Conservation (phyloP, 208 protist genomes). For the Wallacemonas rigidus region DNA sequence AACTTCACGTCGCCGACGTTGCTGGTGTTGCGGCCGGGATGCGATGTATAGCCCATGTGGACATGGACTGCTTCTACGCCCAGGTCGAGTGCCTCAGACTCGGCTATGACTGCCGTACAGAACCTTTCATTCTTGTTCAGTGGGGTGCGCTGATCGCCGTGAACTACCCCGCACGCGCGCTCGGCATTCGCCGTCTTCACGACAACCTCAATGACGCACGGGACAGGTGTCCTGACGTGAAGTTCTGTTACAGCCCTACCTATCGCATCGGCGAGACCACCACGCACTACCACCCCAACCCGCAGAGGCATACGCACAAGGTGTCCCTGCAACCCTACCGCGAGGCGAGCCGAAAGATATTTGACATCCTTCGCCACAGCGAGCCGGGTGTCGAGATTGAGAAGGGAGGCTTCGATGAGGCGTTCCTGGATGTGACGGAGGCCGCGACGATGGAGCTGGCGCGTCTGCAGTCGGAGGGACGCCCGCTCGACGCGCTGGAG, state of each 20-base stretch:
- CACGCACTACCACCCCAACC: constrained; percentile 62
- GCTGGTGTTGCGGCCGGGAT: not conserved
- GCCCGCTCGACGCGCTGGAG: constrained; percentile 27
- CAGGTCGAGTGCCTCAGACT: constrained; percentile 88
- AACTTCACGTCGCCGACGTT: not conserved
- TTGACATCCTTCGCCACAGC: constrained; percentile 53
- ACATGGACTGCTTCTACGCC: constrained; percentile 94
- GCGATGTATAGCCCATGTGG: constrained; percentile 83
- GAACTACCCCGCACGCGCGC: constrained; percentile 82
- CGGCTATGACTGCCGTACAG: constrained; percentile 69
- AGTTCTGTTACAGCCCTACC: constrained; percentile 46
- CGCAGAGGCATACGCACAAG: constrained; percentile 59
- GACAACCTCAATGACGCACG: constrained; percentile 44
- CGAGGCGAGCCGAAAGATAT: constrained; percentile 71
- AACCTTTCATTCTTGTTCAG: constrained; percentile 69
- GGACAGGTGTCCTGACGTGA: constrained; percentile 50
- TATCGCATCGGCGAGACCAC: constrained; percentile 55
- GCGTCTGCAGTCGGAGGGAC: constrained; percentile 20
- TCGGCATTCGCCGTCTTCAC: constrained; percentile 71
- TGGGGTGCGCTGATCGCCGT: constrained; percentile 88
- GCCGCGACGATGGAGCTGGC: constrained; percentile 53
- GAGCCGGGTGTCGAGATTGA: constrained; percentile 57
- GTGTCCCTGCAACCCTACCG: constrained; percentile 86
- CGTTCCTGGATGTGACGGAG: constrained; percentile 84
- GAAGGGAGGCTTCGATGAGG: constrained; percentile 87